A percentile compares a stretch with the other conserved stretches of the same genome.
These are phyloP conservation scores for Balakata baccata DNA, from an alignment of 345 rosid species.

Conservation along the genomic window DNA sequence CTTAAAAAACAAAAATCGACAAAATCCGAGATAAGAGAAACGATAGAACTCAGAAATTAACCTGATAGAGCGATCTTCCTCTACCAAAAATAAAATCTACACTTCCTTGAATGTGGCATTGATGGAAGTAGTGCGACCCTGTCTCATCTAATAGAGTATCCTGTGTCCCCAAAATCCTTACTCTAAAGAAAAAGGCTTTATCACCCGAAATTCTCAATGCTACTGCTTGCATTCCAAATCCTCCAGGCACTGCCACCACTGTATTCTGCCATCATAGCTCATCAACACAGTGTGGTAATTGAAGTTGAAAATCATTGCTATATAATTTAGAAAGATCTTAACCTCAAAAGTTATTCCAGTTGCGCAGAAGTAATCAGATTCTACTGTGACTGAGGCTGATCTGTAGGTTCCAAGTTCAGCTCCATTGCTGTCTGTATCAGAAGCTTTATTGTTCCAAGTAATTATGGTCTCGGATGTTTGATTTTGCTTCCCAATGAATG, in stretches of 20 bases:
- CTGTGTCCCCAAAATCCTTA: constrained; percentile 71
- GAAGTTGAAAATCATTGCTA: neutral
- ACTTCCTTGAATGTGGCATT: constrained; percentile 65
- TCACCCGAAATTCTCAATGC: constrained; percentile 69
- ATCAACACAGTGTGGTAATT: neutral
- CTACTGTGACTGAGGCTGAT: constrained; percentile 69
- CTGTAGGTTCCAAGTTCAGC: constrained; percentile 58
- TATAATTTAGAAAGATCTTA: neutral
- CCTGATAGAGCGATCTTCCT: constrained; percentile 75
- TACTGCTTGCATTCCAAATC: constrained; percentile 72
- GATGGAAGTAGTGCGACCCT: constrained; percentile 77
- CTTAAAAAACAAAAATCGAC: neutral
- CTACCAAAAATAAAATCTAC: constrained; percentile 86
- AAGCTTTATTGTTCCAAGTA: constrained; percentile 72
- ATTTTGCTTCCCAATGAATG: constrained; percentile 62
- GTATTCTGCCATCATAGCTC: constrained; percentile 55
- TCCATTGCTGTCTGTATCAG: constrained; percentile 51
- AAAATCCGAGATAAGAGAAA: neutral
- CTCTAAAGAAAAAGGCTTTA: constrained; percentile 73
- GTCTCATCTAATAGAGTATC: constrained; percentile 80
- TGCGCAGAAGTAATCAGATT: constrained; percentile 78
- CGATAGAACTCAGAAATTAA: neutral
- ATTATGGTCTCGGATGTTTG: constrained; percentile 44
- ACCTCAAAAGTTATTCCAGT: constrained; percentile 83
- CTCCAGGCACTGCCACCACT: constrained; percentile 63